A percentile compares a stretch with the other conserved stretches of the same genome.
Conservation (phyloP, 805 yeast genomes). For the fission yeast (Schizosaccharomyces pombe) region DNA sequence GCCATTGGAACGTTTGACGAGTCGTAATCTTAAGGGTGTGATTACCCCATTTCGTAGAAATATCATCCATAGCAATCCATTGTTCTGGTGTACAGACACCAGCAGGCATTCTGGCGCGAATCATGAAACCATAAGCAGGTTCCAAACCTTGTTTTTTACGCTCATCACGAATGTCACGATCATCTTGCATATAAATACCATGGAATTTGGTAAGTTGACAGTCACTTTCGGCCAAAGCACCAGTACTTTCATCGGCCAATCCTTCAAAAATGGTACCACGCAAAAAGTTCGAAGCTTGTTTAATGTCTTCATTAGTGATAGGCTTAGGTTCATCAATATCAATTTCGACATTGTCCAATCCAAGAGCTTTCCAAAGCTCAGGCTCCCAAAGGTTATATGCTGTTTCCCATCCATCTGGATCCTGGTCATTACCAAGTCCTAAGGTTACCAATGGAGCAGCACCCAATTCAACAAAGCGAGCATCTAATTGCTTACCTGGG, state of each 20-base stretch:
- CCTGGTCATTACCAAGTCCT: constrained; percentile 92
- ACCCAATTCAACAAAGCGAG: constrained; percentile 43
- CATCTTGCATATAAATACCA: constrained; percentile 96
- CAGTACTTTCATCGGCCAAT: constrained; percentile 56
- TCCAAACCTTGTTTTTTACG: constrained; percentile 81
- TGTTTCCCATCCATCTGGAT: constrained; percentile 81
- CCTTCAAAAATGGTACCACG: constrained; percentile 89
- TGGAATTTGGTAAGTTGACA: constrained; percentile 92
- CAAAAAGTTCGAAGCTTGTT: constrained; percentile 59
- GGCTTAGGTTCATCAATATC: constrained; percentile 79
- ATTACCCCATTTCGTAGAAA: constrained; percentile 62
- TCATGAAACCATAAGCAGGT: constrained; percentile 94
- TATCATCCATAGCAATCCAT: constrained; percentile 65
- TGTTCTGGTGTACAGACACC: constrained; percentile 72
- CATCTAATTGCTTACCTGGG: constrained; percentile 54
- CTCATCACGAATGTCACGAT: constrained; percentile 82
- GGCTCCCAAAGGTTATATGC: constrained; percentile 81
- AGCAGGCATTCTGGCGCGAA: constrained; percentile 84
- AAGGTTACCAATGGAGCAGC: constrained; percentile 49
- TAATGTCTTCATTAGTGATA: constrained; percentile 87
- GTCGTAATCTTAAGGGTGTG: constrained; percentile 87
- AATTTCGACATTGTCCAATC: constrained; percentile 59
- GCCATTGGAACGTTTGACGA: constrained; percentile 90
- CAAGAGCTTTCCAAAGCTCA: constrained; percentile 63
- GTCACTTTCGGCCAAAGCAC: constrained; percentile 73